Base-by-base conservation (phyloP, 202 grass and related monocot genomes). In the Eragrostis tef region DNA sequence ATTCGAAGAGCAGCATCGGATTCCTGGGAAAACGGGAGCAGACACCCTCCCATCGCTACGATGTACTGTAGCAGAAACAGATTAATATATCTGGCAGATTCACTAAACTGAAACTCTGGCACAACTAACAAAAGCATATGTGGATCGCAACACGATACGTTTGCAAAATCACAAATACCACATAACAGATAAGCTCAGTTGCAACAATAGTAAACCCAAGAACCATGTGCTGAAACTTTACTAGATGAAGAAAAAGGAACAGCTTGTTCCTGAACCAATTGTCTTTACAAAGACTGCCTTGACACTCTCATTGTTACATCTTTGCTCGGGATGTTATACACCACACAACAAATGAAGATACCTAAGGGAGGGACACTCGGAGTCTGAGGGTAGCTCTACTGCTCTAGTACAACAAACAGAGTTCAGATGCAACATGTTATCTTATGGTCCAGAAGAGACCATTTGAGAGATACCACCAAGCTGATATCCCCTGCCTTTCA, bases 321-420 rank as follows among this genome's bases (percentile, higher is more conserved):
- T 19, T 60, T 20, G 43, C 42, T 20, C 41, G 11, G 20, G 65
- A 74, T 86, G 67, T 66, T 78, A 82, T 84, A 89, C 2, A 46
- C 53, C 5, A 5, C 19, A 73, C 29, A 46, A 52, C 43, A 66
- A 60, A 78, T 49, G n/a, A 62, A 41, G 76, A 77, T 60, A 66
- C 48, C 82, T 3, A 78, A 20, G 43, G 29, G 70, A 53, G 44
- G 29, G 51, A 24, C 9, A 61, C 50, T 71, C 44, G 15, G 31
- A 77, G 14, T 31, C 62, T 20, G 51, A 71, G 20, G 67, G 9
- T n/a, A 64, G 67, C 58, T 71, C 53, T 41, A 71, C 17, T 61
- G 73, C 58, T 71, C 53, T 41, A 71, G 21, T 61, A 78, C 83
- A 85, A 41, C 27, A 48, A 85, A 41, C 27, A 48, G 46, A 34